These are phyloP conservation scores for Solanum chacoense DNA, from an alignment of 305 asterid species.

Conservation along the genomic window DNA sequence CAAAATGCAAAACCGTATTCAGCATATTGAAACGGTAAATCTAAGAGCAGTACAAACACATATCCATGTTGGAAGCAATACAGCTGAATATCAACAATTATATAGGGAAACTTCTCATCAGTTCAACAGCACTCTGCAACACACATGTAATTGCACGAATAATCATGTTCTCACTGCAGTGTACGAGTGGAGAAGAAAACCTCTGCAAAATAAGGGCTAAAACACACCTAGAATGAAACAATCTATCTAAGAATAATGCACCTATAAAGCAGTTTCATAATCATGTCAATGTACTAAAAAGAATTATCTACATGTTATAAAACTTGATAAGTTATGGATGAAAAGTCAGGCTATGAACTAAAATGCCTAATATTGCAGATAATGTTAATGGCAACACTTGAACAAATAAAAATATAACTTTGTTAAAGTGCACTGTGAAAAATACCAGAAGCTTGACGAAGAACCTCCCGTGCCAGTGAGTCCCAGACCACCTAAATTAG, in stretches of 20 bases:
- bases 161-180: not conserved
- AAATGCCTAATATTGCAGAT: not conserved
- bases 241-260: not conserved
- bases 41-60: not conserved
- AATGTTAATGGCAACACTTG: not conserved
- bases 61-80: not conserved
- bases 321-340: not conserved
- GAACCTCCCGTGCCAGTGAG: constrained; percentile 66
- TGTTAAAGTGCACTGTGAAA: not conserved
- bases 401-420: not conserved
- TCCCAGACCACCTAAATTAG: constrained; percentile 74
- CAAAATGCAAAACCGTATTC: constrained; percentile 11
- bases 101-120: not conserved
- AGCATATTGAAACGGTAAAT: not conserved
- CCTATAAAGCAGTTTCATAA: not conserved
- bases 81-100: not conserved
- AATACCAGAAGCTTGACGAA: constrained; percentile 84
- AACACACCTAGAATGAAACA: not conserved
- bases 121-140: not conserved
- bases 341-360: not conserved
- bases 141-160: not conserved
- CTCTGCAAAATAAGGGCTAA: not conserved
- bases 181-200: not conserved
- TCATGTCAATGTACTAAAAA: not conserved
- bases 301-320: not conserved